A percentile compares a stretch with the other conserved stretches of the same genome.
These are phyloP conservation scores for Penicillium daleae DNA, from an alignment of 495 filamentous ascomycete species.

Conservation along the genomic window DNA sequence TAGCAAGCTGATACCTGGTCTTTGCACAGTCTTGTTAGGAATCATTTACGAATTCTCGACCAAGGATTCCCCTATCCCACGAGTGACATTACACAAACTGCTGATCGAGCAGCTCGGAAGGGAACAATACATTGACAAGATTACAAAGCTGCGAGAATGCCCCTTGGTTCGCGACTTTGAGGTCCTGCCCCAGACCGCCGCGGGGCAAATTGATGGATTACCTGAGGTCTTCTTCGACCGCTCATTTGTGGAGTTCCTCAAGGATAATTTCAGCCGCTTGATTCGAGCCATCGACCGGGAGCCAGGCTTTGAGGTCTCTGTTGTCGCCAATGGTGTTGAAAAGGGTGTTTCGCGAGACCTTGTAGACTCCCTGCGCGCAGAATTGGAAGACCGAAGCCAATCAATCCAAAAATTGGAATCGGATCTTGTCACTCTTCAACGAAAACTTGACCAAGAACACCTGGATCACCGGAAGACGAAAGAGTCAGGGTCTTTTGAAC, in stretches of 20 bases:
- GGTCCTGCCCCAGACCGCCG: constrained; percentile 72
- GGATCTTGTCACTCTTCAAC: constrained; percentile 66
- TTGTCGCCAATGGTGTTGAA: constrained; percentile 75
- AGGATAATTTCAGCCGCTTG: constrained; percentile 90
- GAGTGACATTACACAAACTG: constrained; percentile 79
- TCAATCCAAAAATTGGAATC: constrained; percentile 69
- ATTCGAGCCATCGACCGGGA: constrained; percentile 88
- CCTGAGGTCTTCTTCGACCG: constrained; percentile 87
- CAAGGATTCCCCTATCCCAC: constrained; percentile 90
- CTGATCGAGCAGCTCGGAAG: constrained; percentile 79
- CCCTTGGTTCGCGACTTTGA: constrained; percentile 92
- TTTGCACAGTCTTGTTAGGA: constrained; percentile 82
- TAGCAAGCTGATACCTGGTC: constrained; percentile 71
- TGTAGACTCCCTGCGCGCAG: constrained; percentile 78
- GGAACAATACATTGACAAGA: constrained; percentile 85
- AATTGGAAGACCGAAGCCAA: constrained; percentile 73
- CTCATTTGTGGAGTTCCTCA: constrained; percentile 90
- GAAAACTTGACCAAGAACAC: constrained; percentile 76
- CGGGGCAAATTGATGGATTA: constrained; percentile 58
- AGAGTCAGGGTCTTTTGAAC: constrained; percentile 66
- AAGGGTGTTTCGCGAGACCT: constrained; percentile 83
- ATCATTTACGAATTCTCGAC: constrained; percentile 97
- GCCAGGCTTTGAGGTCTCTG: constrained; percentile 79
- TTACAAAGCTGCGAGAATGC: constrained; percentile 76
- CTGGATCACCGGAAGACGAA: constrained; percentile 73